Evolutionary conservation across 2,329 filamentous ascomycete genomes (phyloP).

Genomic region (Ophiostoma quercus): DNA sequence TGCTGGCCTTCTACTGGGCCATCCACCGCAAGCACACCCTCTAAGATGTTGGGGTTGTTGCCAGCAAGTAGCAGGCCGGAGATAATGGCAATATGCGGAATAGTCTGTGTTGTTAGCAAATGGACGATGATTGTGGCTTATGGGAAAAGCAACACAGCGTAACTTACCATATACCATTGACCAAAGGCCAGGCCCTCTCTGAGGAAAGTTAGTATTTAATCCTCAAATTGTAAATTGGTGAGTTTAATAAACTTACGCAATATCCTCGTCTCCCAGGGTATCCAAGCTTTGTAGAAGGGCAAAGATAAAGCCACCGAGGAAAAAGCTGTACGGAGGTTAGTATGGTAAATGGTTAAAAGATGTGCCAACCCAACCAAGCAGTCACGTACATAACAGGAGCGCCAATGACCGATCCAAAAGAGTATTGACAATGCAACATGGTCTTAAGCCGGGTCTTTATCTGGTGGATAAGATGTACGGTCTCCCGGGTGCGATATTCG

Average conservation of each 20-base stretch:
- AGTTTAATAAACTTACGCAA: conserved; percentile 19
- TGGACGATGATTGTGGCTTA: not conserved
- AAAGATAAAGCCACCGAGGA: conserved; percentile 31
- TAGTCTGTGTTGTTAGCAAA: conserved; percentile 23
- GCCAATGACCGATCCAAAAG: conserved; percentile 31
- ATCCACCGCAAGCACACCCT: conserved; percentile 29
- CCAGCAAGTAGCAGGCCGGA: conserved; percentile 30
- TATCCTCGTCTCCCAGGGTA: conserved; percentile 26
- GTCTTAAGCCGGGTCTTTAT: conserved; percentile 24
- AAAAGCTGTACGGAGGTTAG: conserved; percentile 26
- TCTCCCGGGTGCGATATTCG: not conserved
- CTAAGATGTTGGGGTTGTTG: conserved; percentile 32
- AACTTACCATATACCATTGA: conserved; percentile 29
- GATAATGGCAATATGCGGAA: conserved; percentile 32
- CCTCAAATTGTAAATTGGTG: too few species aligned
- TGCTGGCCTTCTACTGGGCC: not conserved
- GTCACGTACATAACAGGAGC: conserved; percentile 28
- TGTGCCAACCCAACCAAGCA: not conserved
- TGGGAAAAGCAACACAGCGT: not conserved
- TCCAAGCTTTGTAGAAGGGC: conserved; percentile 27
- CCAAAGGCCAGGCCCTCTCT: conserved; percentile 27
- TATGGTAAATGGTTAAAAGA: too few species aligned
- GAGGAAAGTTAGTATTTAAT: not conserved
- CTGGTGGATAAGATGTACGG: not conserved
- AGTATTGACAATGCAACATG: conserved; percentile 31